Conservation (phyloP, 805 yeast genomes). For the Torulaspora franciscae region DNA sequence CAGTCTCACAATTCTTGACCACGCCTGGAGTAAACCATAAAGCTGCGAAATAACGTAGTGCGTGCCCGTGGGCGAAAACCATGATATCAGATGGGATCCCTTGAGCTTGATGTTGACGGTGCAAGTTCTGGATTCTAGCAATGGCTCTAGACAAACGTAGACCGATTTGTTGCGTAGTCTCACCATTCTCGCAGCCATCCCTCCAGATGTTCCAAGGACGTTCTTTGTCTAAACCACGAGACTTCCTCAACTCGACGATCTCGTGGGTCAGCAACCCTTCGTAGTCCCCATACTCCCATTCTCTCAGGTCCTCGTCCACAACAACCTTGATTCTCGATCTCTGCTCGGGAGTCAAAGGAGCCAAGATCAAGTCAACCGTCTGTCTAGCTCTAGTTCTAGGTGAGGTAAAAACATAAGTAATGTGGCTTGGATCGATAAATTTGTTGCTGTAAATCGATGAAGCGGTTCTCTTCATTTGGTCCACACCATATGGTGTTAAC, state of each 20-base stretch:
- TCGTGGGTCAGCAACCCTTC: slow-evolving; percentile 75
- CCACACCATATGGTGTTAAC: slow-evolving; percentile 71
- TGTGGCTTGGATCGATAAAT: slow-evolving; percentile 56
- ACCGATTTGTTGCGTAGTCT: slow-evolving; percentile 59
- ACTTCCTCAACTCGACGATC: slow-evolving; percentile 54
- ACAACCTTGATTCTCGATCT: slow-evolving; percentile 41
- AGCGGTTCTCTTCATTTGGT: slow-evolving; percentile 74
- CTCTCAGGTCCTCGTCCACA: slow-evolving; percentile 69
- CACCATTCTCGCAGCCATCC: slow-evolving; percentile 93
- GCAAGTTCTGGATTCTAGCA: slow-evolving; percentile 56
- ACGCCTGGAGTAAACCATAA: slow-evolving; percentile 61
- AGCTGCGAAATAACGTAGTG: slow-evolving; percentile 81
- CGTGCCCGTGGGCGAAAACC: slow-evolving; percentile 91
- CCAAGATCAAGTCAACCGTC: slow-evolving; percentile 63
- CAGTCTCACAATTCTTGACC: slow-evolving; percentile 27
- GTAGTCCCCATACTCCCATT: slow-evolving; percentile 96
- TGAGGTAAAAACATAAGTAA: slow-evolving; percentile 67
- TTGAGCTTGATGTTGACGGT: slow-evolving; percentile 46
- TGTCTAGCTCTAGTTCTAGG: slow-evolving; percentile 78
- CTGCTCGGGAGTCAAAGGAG: slow-evolving; percentile 42
- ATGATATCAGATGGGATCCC: slow-evolving; percentile 63
- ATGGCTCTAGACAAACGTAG: slow-evolving; percentile 69
- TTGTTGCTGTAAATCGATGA: slow-evolving; percentile 52
- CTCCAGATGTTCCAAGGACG: slow-evolving; percentile 77
- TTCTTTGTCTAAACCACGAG: slow-evolving; percentile 51